Conservation (phyloP, 306 rosid genomes). For the Vicia villosa region DNA sequence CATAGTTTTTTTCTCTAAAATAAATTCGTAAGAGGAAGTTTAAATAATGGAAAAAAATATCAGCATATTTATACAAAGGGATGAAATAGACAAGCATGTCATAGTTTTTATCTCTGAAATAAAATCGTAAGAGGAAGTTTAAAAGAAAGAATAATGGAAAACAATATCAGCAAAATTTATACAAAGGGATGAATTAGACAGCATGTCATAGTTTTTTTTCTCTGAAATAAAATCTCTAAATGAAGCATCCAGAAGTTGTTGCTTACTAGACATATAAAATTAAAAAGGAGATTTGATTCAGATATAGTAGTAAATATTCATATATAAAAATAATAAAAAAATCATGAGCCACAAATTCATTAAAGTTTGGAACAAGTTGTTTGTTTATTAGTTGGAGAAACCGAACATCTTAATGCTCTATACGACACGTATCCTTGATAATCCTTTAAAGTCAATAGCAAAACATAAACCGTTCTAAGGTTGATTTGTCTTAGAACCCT, state of each 20-base stretch:
- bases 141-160: too few species aligned
- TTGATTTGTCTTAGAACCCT: slow-evolving; percentile 29
- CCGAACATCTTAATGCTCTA: neutral
- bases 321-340: slow-evolving; percentile 10
- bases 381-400: slow-evolving; percentile 35
- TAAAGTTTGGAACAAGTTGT: slow-evolving; percentile 29
- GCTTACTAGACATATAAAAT: slow-evolving; percentile 7
- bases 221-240: neutral
- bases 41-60: too few species aligned
- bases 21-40: too few species aligned
- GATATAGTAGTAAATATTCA: neutral
- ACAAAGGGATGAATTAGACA: too few species aligned
- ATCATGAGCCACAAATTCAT: slow-evolving; percentile 41
- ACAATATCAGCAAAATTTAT: too few species aligned
- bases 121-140: too few species aligned
- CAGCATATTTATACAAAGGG: too few species aligned
- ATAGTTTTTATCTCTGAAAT: too few species aligned
- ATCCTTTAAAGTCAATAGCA: slow-evolving; percentile 29
- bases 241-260: slow-evolving; percentile 27
- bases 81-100: too few species aligned
- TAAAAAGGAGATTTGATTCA: slow-evolving; percentile 5
- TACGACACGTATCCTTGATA: slow-evolving; percentile 30
- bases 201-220: neutral
- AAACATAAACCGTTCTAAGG: slow-evolving; percentile 2
- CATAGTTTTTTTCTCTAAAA: neutral